These are phyloP conservation scores for Penicillium ochrochloron DNA, from an alignment of 495 filamentous ascomycete species.

Conservation along the genomic window DNA sequence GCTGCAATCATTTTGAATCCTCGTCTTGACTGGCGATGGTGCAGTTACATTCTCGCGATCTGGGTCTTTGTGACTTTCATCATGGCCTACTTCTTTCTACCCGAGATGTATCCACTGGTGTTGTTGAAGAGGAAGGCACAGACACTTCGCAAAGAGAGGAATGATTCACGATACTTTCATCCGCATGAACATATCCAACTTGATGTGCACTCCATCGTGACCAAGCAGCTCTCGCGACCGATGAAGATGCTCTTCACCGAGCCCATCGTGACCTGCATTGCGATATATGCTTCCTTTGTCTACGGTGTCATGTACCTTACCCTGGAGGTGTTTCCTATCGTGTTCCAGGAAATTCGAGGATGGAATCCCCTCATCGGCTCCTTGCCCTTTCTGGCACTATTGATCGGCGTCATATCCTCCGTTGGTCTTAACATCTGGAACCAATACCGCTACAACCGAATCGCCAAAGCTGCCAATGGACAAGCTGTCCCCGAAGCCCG, in stretches of 20 bases:
- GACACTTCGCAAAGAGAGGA: slow-evolving; percentile 35
- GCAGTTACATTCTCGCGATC: slow-evolving; percentile 43
- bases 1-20: slow-evolving; percentile 47
- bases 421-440: slow-evolving; percentile 32
- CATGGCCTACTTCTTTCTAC: slow-evolving; percentile 35
- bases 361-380: slow-evolving; percentile 31
- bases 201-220: slow-evolving; percentile 33
- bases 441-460: slow-evolving; percentile 33
- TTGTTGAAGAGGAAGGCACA: slow-evolving; percentile 40
- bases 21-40: slow-evolving; percentile 50
- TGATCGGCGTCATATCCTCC: slow-evolving; percentile 36
- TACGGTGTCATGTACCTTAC: slow-evolving; percentile 42
- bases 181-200: slow-evolving; percentile 48
- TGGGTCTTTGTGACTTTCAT: slow-evolving; percentile 31
- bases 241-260: slow-evolving; percentile 45
- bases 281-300: slow-evolving; percentile 43
- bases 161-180: slow-evolving; percentile 42
- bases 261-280: slow-evolving; percentile 44
- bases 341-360: slow-evolving; percentile 34
- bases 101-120: slow-evolving; percentile 39
- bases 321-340: slow-evolving; percentile 41
- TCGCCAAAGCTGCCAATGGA: slow-evolving; percentile 23
- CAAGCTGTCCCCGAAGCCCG: slow-evolving; percentile 39
- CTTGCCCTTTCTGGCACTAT: slow-evolving; percentile 36
- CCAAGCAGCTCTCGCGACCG: slow-evolving; percentile 43